Base-by-base conservation (phyloP, 768 basidiomycete genomes). In the Mycena venus region DNA sequence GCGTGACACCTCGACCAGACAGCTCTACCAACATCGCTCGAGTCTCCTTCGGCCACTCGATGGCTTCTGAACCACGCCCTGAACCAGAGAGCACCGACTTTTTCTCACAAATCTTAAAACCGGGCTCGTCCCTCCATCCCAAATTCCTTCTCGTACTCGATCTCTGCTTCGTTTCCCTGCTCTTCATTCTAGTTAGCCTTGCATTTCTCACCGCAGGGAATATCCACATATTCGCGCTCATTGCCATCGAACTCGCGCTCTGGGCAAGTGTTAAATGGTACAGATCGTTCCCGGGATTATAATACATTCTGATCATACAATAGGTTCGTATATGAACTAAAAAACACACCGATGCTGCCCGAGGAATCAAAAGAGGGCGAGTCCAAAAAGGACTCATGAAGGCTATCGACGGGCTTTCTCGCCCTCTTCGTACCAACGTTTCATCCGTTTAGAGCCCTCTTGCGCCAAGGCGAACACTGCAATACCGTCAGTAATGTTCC, bases 261-360 rank as follows among this genome's bases (percentile, higher is more conserved):
- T 96, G 94, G 95, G 92, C 85, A 34, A 95, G 92, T 76, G 87
- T 95, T 0, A 95, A 96, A 84, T 96, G 95, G 95, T 94, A 81
- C 70, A 49, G 49, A 61, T 11, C 49, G 44, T 56, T 65, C 53
- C 56, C 27, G 42, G 68, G 29, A 72, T 17, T 27, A 47, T 36
- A 56, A 63, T 38, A 56, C 76, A 62, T 70, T 65, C 77, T 77
- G 61, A 72, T 70, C 64, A 49, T 77, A 77, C 73, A 70, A 79
- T 80, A 94, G 93, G 92, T 91, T 92, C 78, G 87, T 93, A n/a
- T 83, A 88, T 76, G 94, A 95, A 78, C 82, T 94, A 15, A 85
- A 86, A 79, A 86, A 83, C 56, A 75, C 83, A 27, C 83, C 84
- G 40, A 61, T 49, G 29, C 58, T 53, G 55, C 76, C 58, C 23